Evolutionary conservation across 257 asterid species (phyloP).

Genomic region (Nicotiana attenuata): DNA sequence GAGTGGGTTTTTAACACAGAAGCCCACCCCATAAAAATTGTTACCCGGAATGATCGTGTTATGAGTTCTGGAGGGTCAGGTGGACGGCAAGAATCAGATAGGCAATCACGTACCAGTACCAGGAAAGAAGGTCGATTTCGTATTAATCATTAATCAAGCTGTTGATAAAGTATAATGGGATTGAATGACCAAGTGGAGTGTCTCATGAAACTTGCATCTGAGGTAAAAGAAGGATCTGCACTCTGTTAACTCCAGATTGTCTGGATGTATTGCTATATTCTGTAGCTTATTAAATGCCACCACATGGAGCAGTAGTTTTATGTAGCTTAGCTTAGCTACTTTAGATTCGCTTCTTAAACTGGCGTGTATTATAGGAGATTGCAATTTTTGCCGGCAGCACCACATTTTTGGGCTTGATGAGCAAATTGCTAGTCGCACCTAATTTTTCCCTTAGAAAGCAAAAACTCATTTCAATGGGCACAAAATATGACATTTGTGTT

Average conservation of each 20-base stretch:
- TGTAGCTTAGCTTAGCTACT: background rate
- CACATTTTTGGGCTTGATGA: slow-evolving; percentile 2
- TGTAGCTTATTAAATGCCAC: slow-evolving; percentile 10
- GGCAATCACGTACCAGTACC: slow-evolving; percentile 55
- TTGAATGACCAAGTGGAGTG: background rate
- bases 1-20: slow-evolving; percentile 99
- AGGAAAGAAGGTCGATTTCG: slow-evolving; percentile 92
- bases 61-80: slow-evolving; percentile 25
- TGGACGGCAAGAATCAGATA: slow-evolving; percentile 29
- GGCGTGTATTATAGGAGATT: background rate
- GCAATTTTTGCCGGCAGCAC: background rate
- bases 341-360: background rate
- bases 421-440: background rate
- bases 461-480: background rate
- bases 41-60: slow-evolving; percentile 39
- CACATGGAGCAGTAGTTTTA: slow-evolving; percentile 3
- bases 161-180: background rate
- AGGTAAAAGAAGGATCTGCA: slow-evolving; percentile 1
- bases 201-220: background rate
- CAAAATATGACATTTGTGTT: background rate
- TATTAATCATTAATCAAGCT: slow-evolving; percentile 10
- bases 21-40: slow-evolving; percentile 92
- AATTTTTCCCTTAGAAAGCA: background rate
- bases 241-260: slow-evolving; percentile 1
- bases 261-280: background rate